phyloP scores from a whole-genome alignment of 345 rosid species.

The Dipteronia sinensis region DNA sequence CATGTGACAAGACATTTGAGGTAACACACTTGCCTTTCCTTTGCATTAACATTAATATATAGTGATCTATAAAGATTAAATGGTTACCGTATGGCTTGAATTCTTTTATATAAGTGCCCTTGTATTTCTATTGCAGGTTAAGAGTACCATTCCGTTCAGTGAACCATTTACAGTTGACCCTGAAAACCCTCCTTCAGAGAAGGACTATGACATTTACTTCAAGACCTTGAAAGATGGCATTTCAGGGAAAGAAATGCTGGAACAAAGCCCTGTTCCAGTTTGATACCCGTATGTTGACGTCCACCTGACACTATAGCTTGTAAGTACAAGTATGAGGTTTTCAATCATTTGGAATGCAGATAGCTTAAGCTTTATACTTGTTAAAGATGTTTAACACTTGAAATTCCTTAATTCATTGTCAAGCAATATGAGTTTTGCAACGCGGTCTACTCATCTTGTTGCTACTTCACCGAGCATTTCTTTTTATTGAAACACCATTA shows the following conservation, averaged over 20 bases:
- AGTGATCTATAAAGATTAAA: background rate
- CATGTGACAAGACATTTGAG: slow-evolving; percentile 91
- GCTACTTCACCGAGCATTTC: background rate
- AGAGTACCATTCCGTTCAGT: slow-evolving; percentile 86
- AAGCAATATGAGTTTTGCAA: background rate
- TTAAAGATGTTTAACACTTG: background rate
- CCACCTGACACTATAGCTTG: slow-evolving; percentile 2
- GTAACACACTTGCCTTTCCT: slow-evolving; percentile 26
- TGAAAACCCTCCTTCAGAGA: slow-evolving; percentile 83
- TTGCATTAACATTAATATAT: background rate
- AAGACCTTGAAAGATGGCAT: slow-evolving; percentile 72
- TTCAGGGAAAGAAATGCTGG: slow-evolving; percentile 77
- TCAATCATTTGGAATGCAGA: background rate
- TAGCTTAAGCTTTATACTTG: no score
- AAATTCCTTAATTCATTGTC: background rate
- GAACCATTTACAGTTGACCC: slow-evolving; percentile 88
- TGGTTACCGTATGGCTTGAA: background rate
- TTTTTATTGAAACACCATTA: no score
- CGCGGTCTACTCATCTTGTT: background rate
- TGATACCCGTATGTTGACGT: slow-evolving; percentile 25
- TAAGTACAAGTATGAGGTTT: background rate
- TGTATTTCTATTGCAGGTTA: slow-evolving; percentile 54
- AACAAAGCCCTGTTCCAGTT: slow-evolving; percentile 57
- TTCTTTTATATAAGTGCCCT: background rate
- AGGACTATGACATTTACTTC: slow-evolving; percentile 75